Base-by-base conservation (phyloP, 345 rosid species). In the Sonneratia alba region DNA sequence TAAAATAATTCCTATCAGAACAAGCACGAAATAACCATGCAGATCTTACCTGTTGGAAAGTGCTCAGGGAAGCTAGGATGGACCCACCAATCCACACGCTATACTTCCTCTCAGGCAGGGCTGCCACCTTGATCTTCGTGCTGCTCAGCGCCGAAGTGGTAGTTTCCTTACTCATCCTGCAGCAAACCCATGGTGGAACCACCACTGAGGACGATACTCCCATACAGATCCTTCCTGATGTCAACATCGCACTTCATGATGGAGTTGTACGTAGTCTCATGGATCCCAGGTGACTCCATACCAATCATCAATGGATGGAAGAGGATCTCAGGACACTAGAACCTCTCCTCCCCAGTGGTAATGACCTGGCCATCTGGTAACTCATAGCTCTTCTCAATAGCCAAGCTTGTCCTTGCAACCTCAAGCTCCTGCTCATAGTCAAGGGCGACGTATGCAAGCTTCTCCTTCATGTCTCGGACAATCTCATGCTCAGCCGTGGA, bases 401-500 rank as follows among this genome's bases (percentile, higher is more conserved):
- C 71, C 27, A 88, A 88, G 75, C 88, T 84, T 7, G 86, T 88
- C 72, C 83, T 77, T 75, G 88, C 43, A 57, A 88, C 81, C 70
- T 86, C 90, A 21, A 88, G 45, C 45, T 42, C 45, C 45, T 42
- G 45, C 45, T 42, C 45, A 42, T 42, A 42, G 45, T 42, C 45
- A 42, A 42, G 45, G 64, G 90, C 90, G 45, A 88, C 86, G 76
- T 83, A 88, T 61, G 90, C 79, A 70, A 88, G 76, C 73, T 88
- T 88, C 80, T 88, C 92, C 74, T 88, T 88, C 88, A 86, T 79
- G 74, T 87, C 91, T 66, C 91, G 78, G 48, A 87, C 89, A 48
- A 85, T 85, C 49, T 87, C 91, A 78, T 90, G 88, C 79, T 88
- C 92, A 68, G 92, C 90, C 47, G 90, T 77, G 72, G 92, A 86